phyloP scores from a whole-genome alignment of 495 filamentous ascomycete species.

The Staphylotrichum tortipilum region DNA sequence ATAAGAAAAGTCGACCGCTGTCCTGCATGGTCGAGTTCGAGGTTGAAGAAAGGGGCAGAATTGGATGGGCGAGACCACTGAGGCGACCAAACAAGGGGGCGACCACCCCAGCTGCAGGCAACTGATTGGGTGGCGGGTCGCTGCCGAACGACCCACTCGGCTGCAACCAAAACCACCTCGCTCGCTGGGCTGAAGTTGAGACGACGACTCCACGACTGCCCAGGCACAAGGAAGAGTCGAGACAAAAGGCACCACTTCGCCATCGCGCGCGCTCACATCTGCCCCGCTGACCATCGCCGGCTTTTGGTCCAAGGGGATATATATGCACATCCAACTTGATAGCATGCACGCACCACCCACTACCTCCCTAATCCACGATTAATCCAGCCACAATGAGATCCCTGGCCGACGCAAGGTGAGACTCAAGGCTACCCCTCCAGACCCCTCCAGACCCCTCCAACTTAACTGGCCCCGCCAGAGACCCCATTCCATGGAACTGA shows the following conservation, averaged over 20 bases:
- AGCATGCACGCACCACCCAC: too few species aligned
- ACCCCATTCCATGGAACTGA: too few species aligned
- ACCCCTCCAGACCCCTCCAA: too few species aligned
- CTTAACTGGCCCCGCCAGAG: too few species aligned
- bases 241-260: not conserved
- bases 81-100: conserved; percentile 5
- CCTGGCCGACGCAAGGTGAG: conserved; percentile 9
- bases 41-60: not conserved
- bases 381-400: conserved; percentile 1
- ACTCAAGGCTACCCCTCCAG: too few species aligned
- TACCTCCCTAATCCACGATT: not conserved
- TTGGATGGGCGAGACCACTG: conserved; percentile 8
- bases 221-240: not conserved
- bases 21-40: not conserved
- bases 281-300: not conserved
- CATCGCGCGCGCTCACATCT: not conserved
- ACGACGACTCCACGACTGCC: too few species aligned
- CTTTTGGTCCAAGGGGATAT: not conserved
- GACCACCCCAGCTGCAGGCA: not conserved
- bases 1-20: too few species aligned
- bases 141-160: not conserved
- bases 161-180: too few species aligned
- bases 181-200: not conserved
- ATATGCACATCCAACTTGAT: not conserved
- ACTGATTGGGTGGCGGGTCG: conserved; percentile 6